Evolutionary conservation across 495 filamentous ascomycete genomes (phyloP), one percentile per base, ranked within the genome.

Genomic region (Astrothelium macrocarpum): DNA sequence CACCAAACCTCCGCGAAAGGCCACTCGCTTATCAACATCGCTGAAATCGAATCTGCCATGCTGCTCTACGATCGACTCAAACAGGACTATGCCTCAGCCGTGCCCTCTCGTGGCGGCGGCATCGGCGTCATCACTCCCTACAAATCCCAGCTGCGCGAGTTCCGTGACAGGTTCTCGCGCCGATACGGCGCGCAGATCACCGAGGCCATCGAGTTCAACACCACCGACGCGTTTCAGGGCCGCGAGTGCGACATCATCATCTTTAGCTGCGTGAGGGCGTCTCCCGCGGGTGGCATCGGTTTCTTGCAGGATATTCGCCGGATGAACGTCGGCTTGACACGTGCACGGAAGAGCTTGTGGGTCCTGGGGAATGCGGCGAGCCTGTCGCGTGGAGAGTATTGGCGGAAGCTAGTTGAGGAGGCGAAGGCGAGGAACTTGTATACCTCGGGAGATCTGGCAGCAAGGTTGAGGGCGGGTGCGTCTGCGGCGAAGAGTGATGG

Each of bases 321-420:
- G 84, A 98, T 98, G 94, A 98, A 98, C 77, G 94, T 98, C 71
- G 94, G 94, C 77, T 78, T 98, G 49, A 98, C 94, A 9, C 85
- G 94, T 79, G 95, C 94, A 12, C 96, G 95, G 71, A 95, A 89
- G 16, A 96, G 91, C 1, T 80, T 98, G 29, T 98, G 91, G 86
- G 91, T 98, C 64, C 81, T 98, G 18, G 94, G 94, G 64, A 94
- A 97, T 71, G 93, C 95, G 1, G 80, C 86, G 42, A 87, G 90
- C 31, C 79, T 98, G 29, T 77, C 86, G 7, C 88, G 95, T 67
- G 95, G 94, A 32, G 85, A 94, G 69, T 96, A 88, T 75, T 98
- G 94, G 94, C 83, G 80, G 59, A 83, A 85, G 62, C 80, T 98
- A 25, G 89, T 98, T 45, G 80, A 85, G 34, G 88, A 97, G 72